Conservation (phyloP, 2,329 filamentous ascomycete species). For the Chaetomium olivaceum region DNA sequence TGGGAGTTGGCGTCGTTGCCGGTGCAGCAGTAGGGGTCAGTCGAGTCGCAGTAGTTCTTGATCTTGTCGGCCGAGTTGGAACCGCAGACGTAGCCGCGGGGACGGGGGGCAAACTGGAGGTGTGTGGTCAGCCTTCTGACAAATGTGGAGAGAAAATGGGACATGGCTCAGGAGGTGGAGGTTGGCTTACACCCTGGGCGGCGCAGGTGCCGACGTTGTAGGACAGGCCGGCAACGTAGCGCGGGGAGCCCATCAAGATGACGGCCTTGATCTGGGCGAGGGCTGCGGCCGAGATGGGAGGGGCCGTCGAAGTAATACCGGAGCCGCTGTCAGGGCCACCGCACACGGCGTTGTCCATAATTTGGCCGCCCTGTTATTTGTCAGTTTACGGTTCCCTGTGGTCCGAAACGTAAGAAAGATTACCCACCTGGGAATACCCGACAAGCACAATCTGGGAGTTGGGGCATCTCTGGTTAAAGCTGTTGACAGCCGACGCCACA, state of each 20-base stretch:
- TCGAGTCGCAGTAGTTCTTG: constrained; percentile 60
- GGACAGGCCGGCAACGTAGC: constrained; percentile 54
- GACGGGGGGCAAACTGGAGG: constrained; percentile 55
- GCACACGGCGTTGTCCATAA: constrained; percentile 63
- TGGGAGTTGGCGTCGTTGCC: constrained; percentile 56
- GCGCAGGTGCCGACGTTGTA: constrained; percentile 64
- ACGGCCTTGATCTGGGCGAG: constrained; percentile 58
- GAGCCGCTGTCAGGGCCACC: constrained; percentile 54
- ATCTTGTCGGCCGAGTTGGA: constrained; percentile 51
- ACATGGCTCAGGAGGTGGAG: constrained; percentile 32
- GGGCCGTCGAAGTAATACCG: constrained; percentile 47
- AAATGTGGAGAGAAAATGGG: background rate
- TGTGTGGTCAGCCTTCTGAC: background rate
- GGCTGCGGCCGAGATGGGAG: constrained; percentile 48
- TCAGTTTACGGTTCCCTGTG: background rate
- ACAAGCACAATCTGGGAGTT: constrained; percentile 59
- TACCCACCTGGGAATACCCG: constrained; percentile 60
- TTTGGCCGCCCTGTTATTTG: constrained; percentile 53
- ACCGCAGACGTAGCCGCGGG: constrained; percentile 54
- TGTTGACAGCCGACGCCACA: constrained; percentile 57
- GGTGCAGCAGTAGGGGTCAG: constrained; percentile 64
- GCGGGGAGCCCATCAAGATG: constrained; percentile 64
- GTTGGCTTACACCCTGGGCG: constrained; percentile 58
- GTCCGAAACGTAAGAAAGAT: too few relatives aligned
- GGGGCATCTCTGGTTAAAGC: constrained; percentile 57